Base-by-base conservation (phyloP, 768 basidiomycete genomes). In the Agaricus blazei region DNA sequence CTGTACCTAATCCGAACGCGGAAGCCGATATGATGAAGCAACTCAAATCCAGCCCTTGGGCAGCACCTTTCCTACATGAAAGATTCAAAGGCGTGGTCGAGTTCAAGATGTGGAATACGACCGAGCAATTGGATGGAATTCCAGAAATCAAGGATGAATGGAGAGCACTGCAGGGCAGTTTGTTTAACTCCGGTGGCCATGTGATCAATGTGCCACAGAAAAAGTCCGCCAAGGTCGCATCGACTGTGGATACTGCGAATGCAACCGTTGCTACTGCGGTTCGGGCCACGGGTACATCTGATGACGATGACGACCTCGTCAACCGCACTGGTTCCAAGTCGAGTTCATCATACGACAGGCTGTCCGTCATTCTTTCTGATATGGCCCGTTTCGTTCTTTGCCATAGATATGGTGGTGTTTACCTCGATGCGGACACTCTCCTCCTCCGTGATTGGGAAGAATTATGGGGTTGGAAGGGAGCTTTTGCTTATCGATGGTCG, bases 41-140 rank as follows among this genome's bases (percentile, higher is more conserved):
- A 63, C 75, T 97, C 52, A 85, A 83, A 65, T 67, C 72, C 6
- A 97, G 84, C 67, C 90, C 94, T 1, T 98, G 95, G 95, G 89
- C 91, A 0, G 82, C 89, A 0, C 93, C 94, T 0, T 93, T 98
- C 79, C 71, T 97, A 44, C 91, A 97, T 66, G 85, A 84, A 3
- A 78, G 93, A 37, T 96, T 96, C 76, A 82, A 85, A 64, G 88
- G 91, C 52, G 85, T 91, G 41, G 88, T 96, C 66, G 84, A 87
- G 63, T 98, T 98, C 80, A 90, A 87, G 69, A 73, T 95, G 62
- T 98, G 95, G 95, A 97, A 98, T 67, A 96, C 95, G 11, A 97
- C 94, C 0, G 93, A 97, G 64, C 93, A 94, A 68, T 78, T 98
- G 15, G 93, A 97, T 64, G 87, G 85, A 8, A 75, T 94, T 0